phyloP scores from a whole-genome alignment of 306 rosid species.

The Alnus rubra region DNA sequence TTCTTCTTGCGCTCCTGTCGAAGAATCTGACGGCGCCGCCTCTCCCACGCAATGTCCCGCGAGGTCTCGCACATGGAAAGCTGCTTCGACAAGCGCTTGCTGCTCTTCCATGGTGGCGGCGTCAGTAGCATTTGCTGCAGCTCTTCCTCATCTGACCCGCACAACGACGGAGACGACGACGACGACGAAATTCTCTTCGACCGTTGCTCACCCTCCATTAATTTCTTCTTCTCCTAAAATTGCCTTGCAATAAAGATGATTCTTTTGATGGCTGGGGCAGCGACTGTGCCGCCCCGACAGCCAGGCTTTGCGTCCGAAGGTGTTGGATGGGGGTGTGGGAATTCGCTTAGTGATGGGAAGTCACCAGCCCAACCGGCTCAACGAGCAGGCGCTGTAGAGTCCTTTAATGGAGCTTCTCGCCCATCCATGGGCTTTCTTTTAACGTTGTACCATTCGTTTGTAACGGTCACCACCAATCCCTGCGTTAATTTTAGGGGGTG shows the following conservation, averaged over 20 bases:
- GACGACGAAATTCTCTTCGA: background rate
- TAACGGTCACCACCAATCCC: slow-evolving; percentile 32
- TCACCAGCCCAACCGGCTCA: slow-evolving; percentile 41
- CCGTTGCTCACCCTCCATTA: slow-evolving; percentile 2
- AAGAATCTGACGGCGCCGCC: slow-evolving; percentile 49
- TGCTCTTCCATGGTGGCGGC: slow-evolving; percentile 40
- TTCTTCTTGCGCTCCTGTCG: slow-evolving; percentile 45
- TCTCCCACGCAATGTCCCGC: slow-evolving; percentile 82
- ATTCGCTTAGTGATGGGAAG: slow-evolving; percentile 11
- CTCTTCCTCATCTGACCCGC: slow-evolving; percentile 47
- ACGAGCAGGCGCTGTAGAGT: slow-evolving; percentile 7
- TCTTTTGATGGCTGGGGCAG: slow-evolving; percentile 30
- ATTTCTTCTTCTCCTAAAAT: no score
- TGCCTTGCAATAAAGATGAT: background rate
- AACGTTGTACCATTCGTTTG: slow-evolving; percentile 41
- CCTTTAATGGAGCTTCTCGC: slow-evolving; percentile 35
- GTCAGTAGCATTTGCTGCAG: slow-evolving; percentile 43
- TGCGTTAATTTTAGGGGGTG: slow-evolving; percentile 31
- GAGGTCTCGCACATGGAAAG: slow-evolving; percentile 56
- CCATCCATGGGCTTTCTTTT: background rate
- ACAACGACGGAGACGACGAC: background rate
- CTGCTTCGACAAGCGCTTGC: slow-evolving; percentile 53
- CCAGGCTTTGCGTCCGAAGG: background rate
- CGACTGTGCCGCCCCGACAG: slow-evolving; percentile 38
- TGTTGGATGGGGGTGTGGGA: background rate